Evolutionary conservation across 163 green algal genomes (phyloP), one percentile per base, ranked within the genome.

Genomic region (Prototheca stagnorum): DNA sequence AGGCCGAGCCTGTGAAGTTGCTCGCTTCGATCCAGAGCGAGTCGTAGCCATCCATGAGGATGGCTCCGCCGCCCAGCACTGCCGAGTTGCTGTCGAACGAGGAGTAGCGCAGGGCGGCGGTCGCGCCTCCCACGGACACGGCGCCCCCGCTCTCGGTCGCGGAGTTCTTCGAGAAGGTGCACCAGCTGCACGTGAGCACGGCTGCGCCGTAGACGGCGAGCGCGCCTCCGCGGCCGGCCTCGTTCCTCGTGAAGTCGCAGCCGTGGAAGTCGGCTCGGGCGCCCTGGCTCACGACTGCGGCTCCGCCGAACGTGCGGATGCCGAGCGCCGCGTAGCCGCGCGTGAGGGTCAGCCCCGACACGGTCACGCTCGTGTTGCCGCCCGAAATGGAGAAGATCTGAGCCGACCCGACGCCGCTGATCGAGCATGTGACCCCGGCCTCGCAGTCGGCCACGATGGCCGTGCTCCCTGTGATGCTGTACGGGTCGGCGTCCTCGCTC

Each of bases 41-140:
- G 47, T 63, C 55, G 7, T 44, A 51, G 44, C 55, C 55, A 20
- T 63, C 55, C 55, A 63, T 63, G 47, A 41, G 42, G 16, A 63
- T 28, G 2, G 55, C 55, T 12, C 37, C 55, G n/a, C 55, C 55
- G 7, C 55, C 55, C 39, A 57, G 47, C 27, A 47, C 55, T 19
- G 46, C 51, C 17, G 16, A 33, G 37, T 61, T 61, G 28, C 33
- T 45, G 3, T 43, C 20, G 17, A 61, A 61, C 14, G 1, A 2
- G 21, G 35, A 54, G 7, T 31, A 7, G n/a, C 7, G 28, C 9
- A 36, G 5, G 15, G 17, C 21, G 3, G 22, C 9, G 8, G 22
- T n/a, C 6, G 12, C 44, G 28, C 53, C 53, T 17, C 53, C 53
- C 6, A 61, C n/a, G 1, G 41, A 44, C 11, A 61, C 39, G 16